phyloP scores from a whole-genome alignment of 2,329 filamentous ascomycete genomes.

The Bisporella sp. region DNA sequence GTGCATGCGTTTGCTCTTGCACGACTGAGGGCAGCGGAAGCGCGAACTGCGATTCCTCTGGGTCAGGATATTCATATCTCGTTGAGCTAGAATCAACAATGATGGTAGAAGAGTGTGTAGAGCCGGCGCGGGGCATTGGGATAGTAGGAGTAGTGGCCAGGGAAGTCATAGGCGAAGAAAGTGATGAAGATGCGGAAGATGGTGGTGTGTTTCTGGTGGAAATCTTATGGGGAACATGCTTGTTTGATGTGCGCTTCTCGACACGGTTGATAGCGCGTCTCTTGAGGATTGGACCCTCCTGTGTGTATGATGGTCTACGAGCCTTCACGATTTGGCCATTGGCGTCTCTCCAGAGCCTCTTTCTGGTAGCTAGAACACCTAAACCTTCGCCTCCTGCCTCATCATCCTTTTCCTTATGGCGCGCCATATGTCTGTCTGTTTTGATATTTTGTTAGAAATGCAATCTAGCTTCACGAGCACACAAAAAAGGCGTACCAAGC shows the following conservation, averaged over 20 bases:
- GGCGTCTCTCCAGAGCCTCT: conserved; percentile 41
- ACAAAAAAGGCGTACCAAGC: conserved; percentile 37
- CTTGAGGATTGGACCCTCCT: conserved; percentile 22
- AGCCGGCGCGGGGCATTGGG: conserved; percentile 10
- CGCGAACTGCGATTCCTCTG: conserved; percentile 6
- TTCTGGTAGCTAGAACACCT: conserved; percentile 39
- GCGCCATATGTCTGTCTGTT: conserved; percentile 43
- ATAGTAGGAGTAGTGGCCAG: conserved; percentile 6
- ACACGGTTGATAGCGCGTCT: conserved; percentile 11
- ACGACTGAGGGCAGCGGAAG: too few species aligned
- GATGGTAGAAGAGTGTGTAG: conserved; percentile 18
- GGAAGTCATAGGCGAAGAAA: too few species aligned
- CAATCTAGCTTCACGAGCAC: too few species aligned
- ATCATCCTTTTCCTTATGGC: conserved; percentile 40
- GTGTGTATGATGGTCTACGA: conserved; percentile 26
- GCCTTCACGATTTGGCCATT: conserved; percentile 40
- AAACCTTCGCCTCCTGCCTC: conserved; percentile 40
- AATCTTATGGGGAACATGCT: too few species aligned
- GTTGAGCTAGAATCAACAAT: conserved; percentile 14
- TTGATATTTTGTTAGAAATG: neutral
- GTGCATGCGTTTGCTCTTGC: too few species aligned
- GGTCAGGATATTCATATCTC: conserved; percentile 4
- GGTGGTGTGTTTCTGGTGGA: too few species aligned
- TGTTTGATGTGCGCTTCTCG: neutral
- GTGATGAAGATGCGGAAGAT: too few species aligned